A percentile compares a stretch with the other conserved stretches of the same genome.
These are phyloP conservation scores for Eustoma russellianum DNA, from an alignment of 257 asterid genomes.

Conservation along the genomic window DNA sequence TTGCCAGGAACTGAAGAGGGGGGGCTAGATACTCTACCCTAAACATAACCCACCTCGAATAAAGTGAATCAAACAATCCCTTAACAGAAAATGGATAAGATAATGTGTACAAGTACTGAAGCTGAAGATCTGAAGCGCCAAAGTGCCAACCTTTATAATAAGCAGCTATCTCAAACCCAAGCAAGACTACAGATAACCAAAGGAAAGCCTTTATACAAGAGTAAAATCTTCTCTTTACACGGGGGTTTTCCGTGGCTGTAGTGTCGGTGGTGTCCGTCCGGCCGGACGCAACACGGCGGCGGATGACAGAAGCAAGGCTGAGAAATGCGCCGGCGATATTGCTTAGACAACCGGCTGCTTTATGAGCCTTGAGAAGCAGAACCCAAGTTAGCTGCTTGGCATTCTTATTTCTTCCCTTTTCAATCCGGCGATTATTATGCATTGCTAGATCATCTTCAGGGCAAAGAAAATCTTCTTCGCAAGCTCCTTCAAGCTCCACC, in stretches of 20 bases:
- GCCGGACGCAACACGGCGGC: conserved; percentile 77
- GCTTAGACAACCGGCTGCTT: conserved; percentile 79
- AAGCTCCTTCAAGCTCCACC: conserved; percentile 74
- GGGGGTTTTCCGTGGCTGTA: conserved; percentile 26
- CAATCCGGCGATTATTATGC: conserved; percentile 8
- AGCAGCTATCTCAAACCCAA: conserved; percentile 65
- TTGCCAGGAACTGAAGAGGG: conserved; percentile 57
- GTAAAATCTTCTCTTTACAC: conserved; percentile 39
- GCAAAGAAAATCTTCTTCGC: conserved; percentile 60
- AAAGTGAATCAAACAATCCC: conserved; percentile 53
- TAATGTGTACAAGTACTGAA: conserved; percentile 35
- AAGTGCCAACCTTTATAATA: conserved; percentile 85
- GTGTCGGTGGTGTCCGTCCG: conserved; percentile 66
- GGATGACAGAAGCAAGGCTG: conserved; percentile 51
- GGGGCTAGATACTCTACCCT: conserved; percentile 91
- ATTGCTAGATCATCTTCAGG: conserved; percentile 33
- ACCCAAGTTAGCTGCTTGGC: conserved; percentile 98
- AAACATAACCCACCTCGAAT: conserved; percentile 62
- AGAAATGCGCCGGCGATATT: conserved; percentile 72
- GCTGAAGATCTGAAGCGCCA: conserved; percentile 48
- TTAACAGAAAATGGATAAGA: conserved; percentile 37
- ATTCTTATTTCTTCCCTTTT: conserved; percentile 73
- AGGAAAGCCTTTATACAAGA: conserved; percentile 51
- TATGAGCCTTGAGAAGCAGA: conserved; percentile 78
- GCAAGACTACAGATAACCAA: conserved; percentile 45